Percentiles rank a stretch among this genome's conserved stretches.
Conservation (phyloP, 1,284 basidiomycete genomes). For the Gymnopus androsaceus region DNA sequence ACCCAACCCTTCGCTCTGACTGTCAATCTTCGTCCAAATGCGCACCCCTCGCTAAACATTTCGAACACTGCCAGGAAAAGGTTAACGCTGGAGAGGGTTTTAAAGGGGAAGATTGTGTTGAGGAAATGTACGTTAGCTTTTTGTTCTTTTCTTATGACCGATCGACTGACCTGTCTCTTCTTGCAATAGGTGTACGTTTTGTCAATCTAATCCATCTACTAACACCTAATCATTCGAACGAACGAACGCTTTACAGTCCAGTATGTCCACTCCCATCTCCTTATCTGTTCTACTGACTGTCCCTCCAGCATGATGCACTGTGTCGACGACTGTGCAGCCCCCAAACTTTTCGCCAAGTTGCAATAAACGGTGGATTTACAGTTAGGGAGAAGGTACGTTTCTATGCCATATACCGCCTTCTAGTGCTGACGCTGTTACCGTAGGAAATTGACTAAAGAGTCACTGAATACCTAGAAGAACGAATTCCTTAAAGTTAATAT, state of each 20-base stretch:
- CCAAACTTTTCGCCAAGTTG: constrained; percentile 79
- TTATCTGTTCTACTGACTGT: constrained; percentile 13
- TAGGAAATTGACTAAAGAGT: too few species aligned
- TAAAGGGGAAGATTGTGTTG: constrained; percentile 89
- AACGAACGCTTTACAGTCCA: too few species aligned
- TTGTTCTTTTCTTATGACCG: constrained; percentile 7
- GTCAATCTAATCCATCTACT: too few species aligned
- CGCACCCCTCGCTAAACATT: constrained; percentile 76
- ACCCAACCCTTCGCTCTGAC: constrained; percentile 73
- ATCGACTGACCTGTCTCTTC: too few species aligned
- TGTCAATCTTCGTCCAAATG: constrained; percentile 75
- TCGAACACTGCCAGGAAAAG: constrained; percentile 89
- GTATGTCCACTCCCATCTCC: constrained; percentile 43
- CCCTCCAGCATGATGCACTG: constrained; percentile 85
- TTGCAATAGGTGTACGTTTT: constrained; percentile 61
- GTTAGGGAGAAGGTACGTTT: too few species aligned
- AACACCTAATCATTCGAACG: too few species aligned
- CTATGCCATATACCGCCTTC: too few species aligned
- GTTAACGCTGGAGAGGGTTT: constrained; percentile 79
- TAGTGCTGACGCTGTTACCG: too few species aligned
- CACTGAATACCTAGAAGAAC: too few species aligned
- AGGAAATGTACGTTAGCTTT: constrained; percentile 83
- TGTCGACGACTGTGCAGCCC: constrained; percentile 78
- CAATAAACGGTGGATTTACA: too few species aligned
- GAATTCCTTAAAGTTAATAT: too few species aligned